Evolutionary conservation across 805 yeast species (phyloP).

Genomic region (Henningerozyma blattae): DNA sequence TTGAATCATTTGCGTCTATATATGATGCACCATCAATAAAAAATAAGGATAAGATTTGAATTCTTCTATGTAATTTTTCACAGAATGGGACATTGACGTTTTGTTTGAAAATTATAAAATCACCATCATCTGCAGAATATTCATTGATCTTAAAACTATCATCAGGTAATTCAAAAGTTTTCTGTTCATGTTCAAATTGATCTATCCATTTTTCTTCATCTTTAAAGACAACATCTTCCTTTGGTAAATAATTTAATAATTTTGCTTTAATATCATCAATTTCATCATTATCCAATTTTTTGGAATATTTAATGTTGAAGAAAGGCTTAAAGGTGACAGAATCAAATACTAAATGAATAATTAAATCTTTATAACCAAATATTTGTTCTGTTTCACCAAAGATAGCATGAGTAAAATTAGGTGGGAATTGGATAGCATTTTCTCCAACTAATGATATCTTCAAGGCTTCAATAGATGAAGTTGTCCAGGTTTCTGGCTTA

Average conservation of each 20-base stretch:
- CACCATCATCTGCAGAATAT: slow-evolving; percentile 27
- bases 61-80: slow-evolving; percentile 47
- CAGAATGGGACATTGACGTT: slow-evolving; percentile 22
- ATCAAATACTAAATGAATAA: slow-evolving; percentile 61
- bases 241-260: slow-evolving; percentile 48
- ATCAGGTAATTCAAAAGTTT: slow-evolving; percentile 28
- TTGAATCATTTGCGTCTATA: slow-evolving; percentile 61
- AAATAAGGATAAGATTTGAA: slow-evolving; percentile 69
- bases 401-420: slow-evolving; percentile 82
- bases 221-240: slow-evolving; percentile 39
- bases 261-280: slow-evolving; percentile 48
- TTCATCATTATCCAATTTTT: slow-evolving; percentile 39
- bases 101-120: slow-evolving; percentile 39
- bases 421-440: slow-evolving; percentile 51
- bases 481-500: slow-evolving; percentile 65
- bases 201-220: slow-evolving; percentile 64
- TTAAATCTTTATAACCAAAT: slow-evolving; percentile 67
- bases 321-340: slow-evolving; percentile 63
- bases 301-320: slow-evolving; percentile 43
- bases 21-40: slow-evolving; percentile 92
- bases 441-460: slow-evolving; percentile 48
- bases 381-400: slow-evolving; percentile 86
- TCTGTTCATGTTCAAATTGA: slow-evolving; percentile 36
- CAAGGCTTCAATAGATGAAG: slow-evolving; percentile 57
- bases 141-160: slow-evolving; percentile 24